Percentiles rank a stretch among this genome's conserved stretches.
Conservation (phyloP, 2,329 filamentous ascomycete genomes). For the Dactylellina cionopaga region DNA sequence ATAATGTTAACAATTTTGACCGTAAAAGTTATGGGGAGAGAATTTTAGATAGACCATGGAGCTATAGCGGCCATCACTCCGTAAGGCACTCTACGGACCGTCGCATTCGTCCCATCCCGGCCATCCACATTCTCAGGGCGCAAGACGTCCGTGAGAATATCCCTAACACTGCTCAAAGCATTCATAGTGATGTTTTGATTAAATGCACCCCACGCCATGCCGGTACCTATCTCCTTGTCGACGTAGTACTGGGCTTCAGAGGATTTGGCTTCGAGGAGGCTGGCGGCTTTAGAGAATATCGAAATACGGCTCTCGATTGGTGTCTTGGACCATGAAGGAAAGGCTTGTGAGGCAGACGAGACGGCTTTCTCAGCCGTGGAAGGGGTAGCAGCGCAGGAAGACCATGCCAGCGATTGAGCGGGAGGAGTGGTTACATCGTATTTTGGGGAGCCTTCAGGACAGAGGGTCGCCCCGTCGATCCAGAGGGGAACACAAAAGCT, state of each 20-base stretch:
- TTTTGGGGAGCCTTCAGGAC: constrained; percentile 17
- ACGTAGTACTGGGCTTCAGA: constrained; percentile 72
- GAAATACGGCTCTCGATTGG: constrained; percentile 72
- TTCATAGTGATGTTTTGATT: constrained; percentile 61
- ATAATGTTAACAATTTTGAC: too few species aligned
- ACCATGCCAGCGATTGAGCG: constrained; percentile 59
- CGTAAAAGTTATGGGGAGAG: not conserved
- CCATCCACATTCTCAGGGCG: constrained; percentile 57
- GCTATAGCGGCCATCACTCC: constrained; percentile 82
- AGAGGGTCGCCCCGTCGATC: constrained; percentile 30
- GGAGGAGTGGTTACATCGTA: constrained; percentile 45
- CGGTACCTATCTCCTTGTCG: constrained; percentile 68
- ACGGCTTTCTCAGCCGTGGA: constrained; percentile 68
- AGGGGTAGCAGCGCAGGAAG: constrained; percentile 68
- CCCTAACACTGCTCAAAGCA: constrained; percentile 62
- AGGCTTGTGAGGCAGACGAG: constrained; percentile 72
- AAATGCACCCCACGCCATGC: constrained; percentile 60
- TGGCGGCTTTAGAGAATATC: constrained; percentile 75
- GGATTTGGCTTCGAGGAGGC: constrained; percentile 69
- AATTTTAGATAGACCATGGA: constrained; percentile 73
- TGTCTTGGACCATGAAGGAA: constrained; percentile 74
- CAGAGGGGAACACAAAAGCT: constrained; percentile 46
- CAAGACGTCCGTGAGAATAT: constrained; percentile 59
- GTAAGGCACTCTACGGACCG: constrained; percentile 79
- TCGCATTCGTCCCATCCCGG: constrained; percentile 67